phyloP scores from a whole-genome alignment of 257 asterid species.

The Striga asiatica region DNA sequence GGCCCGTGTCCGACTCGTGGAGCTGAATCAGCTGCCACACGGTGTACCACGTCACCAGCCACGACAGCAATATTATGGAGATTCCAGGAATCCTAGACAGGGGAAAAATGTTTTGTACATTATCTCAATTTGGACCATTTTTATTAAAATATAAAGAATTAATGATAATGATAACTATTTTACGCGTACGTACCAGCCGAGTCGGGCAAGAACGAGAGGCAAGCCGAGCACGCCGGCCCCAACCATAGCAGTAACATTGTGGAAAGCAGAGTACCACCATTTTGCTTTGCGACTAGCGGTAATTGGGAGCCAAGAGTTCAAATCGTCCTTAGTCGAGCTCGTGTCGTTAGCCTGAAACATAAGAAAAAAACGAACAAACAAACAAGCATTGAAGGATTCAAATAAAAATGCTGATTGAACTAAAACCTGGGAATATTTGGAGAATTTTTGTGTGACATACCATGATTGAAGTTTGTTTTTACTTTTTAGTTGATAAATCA shows the following conservation, averaged over 20 bases:
- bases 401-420: too few relatives aligned
- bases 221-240: conserved; percentile 62
- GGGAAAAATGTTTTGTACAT: too few relatives aligned
- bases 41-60: conserved; percentile 29
- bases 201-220: conserved; percentile 60
- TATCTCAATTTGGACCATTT: too few relatives aligned
- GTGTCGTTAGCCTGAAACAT: background rate
- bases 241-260: conserved; percentile 59
- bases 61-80: conserved; percentile 13
- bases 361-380: background rate
- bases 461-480: background rate
- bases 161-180: background rate
- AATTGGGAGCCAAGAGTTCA: background rate
- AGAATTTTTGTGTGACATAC: background rate
- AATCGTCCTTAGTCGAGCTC: background rate
- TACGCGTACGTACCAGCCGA: conserved; percentile 42
- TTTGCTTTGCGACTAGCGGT: conserved; percentile 28
- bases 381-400: too few relatives aligned
- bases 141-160: background rate
- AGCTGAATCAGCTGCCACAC: conserved; percentile 27
- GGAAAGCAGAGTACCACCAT: conserved; percentile 70
- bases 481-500: background rate
- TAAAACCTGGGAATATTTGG: too few relatives aligned
- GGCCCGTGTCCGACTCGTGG: conserved; percentile 26
- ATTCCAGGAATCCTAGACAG: conserved; percentile 36